Base-by-base conservation (phyloP, 1,284 basidiomycete species). In the Sanguinoderma infundibulare region DNA sequence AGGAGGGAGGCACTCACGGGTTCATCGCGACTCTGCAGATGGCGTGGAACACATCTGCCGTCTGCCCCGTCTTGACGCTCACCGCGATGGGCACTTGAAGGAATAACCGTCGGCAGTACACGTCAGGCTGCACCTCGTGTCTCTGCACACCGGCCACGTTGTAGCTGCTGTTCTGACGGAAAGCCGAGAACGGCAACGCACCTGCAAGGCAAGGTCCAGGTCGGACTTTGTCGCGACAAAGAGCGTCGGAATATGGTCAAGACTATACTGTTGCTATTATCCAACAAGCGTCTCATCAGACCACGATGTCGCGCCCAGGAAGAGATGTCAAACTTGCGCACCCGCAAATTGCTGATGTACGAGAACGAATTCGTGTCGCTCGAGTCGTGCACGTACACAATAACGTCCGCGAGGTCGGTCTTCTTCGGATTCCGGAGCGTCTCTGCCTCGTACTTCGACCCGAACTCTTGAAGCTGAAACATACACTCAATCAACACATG, bases 221-320 rank as follows among this genome's bases (percentile, higher is more conserved):
- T 99, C 97, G 8, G 95, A 96, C 79, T 99, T 99, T 35, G 97
- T 99, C 14, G 98, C 97, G n/a, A 99, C 95, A 73, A 98, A 98
- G 28, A 98, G 80, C 28, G 92, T 94, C 10, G 97, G 96, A 74
- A 98, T 93, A 73, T 95, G 90, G 74, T 98, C 95, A 36, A 97
- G 81, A 65, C 87, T 95, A 75, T 98, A 98, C 84, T 97, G 95
- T 92, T 98, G 96, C 92, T 97, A 76, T 32, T 28, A 20, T 10
- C 26, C 5, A 14, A 24, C 6, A 20, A 40, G 2, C 40, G 15
- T 47, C 40, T 32, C 46, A 49, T 63, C 36, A 59, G 50, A 36
- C 39, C 42, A 51, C 17, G 32, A 15, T 28, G 6, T 15, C 20
- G 24, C 28, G 12, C 32, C 24, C 26, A n/a, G 35, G 52, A 59